These are phyloP conservation scores for Basipetospora chlamydospora DNA, from an alignment of 2,329 filamentous ascomycete genomes.

Conservation along the genomic window DNA sequence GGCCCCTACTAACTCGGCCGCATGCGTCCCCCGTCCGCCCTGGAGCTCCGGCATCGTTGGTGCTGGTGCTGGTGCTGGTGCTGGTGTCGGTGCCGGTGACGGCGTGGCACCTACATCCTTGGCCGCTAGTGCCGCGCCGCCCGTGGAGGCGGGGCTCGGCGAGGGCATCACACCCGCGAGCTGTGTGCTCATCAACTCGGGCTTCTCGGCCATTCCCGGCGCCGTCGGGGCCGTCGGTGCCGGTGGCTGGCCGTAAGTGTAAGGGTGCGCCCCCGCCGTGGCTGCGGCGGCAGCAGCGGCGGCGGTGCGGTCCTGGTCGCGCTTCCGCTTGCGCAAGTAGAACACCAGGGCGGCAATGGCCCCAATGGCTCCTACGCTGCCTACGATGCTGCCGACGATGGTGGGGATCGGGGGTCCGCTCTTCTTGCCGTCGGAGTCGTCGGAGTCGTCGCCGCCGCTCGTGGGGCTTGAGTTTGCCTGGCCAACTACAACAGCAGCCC, in stretches of 20 bases:
- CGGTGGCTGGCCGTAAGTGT: too few species aligned
- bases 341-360: conserved; percentile 18
- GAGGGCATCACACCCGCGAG: conserved; percentile 10
- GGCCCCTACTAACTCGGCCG: too few species aligned
- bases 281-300: conserved; percentile 9
- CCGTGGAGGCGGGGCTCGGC: conserved; percentile 15
- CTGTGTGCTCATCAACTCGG: conserved; percentile 15
- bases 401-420: conserved; percentile 14
- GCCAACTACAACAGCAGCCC: conserved; percentile 9
- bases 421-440: conserved; percentile 7
- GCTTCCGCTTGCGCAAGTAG: conserved; percentile 21
- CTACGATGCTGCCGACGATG: conserved; percentile 19
- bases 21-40: too few species aligned
- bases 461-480: not conserved
- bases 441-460: conserved; percentile 1
- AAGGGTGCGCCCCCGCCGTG: not conserved
- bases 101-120: too few species aligned
- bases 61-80: too few species aligned
- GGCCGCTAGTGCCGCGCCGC: too few species aligned
- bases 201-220: conserved; percentile 13
- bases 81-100: too few species aligned
- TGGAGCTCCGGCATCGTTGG: too few species aligned
- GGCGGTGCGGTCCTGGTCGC: conserved; percentile 6
- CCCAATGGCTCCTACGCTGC: conserved; percentile 12
- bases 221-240: too few species aligned